These are phyloP conservation scores for Backusella westeae DNA, from an alignment of 192 early-diverging fungal species.

Conservation along the genomic window DNA sequence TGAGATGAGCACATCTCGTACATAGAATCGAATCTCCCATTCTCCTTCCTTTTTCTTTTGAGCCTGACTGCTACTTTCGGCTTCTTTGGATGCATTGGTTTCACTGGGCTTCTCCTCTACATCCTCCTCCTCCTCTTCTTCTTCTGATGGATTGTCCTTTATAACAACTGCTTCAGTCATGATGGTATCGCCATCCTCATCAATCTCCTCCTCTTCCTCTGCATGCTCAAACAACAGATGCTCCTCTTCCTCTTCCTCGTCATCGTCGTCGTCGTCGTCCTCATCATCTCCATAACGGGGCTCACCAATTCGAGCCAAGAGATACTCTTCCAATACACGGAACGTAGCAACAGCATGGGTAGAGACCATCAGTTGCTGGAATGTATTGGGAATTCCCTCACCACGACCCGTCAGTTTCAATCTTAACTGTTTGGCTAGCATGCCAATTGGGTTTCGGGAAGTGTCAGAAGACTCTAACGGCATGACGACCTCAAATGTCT, in stretches of 20 bases:
- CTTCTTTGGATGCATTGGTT: not conserved
- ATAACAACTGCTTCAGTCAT: slow-evolving; percentile 22
- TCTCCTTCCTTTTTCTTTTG: slow-evolving; percentile 28
- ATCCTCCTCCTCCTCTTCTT: slow-evolving; percentile 5
- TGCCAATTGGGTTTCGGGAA: slow-evolving; percentile 47
- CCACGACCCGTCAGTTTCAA: slow-evolving; percentile 57
- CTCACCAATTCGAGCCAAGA: slow-evolving; percentile 54
- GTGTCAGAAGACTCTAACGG: slow-evolving; percentile 37
- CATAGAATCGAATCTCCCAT: slow-evolving; percentile 61
- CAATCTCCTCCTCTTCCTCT: slow-evolving; percentile 8
- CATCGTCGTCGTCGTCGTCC: not conserved
- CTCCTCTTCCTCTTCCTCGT: not conserved
- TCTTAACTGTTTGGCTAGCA: slow-evolving; percentile 77
- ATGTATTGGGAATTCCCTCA: slow-evolving; percentile 45
- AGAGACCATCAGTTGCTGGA: slow-evolving; percentile 61
- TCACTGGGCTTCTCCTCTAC: not conserved
- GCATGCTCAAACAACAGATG: not conserved
- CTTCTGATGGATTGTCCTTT: not conserved
- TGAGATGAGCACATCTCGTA: slow-evolving; percentile 44
- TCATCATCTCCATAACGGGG: slow-evolving; percentile 34
- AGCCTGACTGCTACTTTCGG: not conserved
- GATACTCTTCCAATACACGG: slow-evolving; percentile 75
- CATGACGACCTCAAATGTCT: slow-evolving; percentile 63
- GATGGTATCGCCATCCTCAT: slow-evolving; percentile 9
- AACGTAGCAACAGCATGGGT: slow-evolving; percentile 88